Evolutionary conservation across 1,284 basidiomycete species (phyloP).

Genomic region (Phlebopus sp.): DNA sequence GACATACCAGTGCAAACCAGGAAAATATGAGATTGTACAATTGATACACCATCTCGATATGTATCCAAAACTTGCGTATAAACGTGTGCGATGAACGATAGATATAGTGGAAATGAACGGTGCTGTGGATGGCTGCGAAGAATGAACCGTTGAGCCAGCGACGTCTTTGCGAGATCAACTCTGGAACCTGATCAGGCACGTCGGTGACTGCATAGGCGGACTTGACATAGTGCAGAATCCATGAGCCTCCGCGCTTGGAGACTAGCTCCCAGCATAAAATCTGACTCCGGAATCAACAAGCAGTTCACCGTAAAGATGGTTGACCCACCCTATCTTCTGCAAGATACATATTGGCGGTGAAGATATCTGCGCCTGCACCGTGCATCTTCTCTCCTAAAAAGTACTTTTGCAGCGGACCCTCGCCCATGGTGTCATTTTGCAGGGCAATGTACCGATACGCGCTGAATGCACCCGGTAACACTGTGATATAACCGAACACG

Average conservation of each 20-base stretch:
- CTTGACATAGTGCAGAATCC: slow-evolving; percentile 94
- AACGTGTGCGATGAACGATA: slow-evolving; percentile 87
- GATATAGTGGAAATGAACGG: slow-evolving; percentile 89
- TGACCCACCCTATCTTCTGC: slow-evolving; percentile 78
- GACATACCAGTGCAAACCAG: slow-evolving; percentile 82
- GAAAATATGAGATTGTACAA: slow-evolving; percentile 87
- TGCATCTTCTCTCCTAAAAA: slow-evolving; percentile 95
- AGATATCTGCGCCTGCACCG: slow-evolving; percentile 84
- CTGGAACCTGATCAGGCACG: slow-evolving; percentile 85
- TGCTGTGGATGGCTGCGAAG: slow-evolving; percentile 90
- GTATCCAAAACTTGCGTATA: slow-evolving; percentile 89
- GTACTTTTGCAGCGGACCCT: slow-evolving; percentile 91
- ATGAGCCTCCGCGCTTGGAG: slow-evolving; percentile 79
- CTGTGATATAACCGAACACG: slow-evolving; percentile 90
- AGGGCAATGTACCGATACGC: slow-evolving; percentile 91
- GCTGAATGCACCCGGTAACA: slow-evolving; percentile 91
- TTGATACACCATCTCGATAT: slow-evolving; percentile 93
- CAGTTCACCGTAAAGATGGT: background rate
- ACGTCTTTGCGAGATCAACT: slow-evolving; percentile 88
- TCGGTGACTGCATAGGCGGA: slow-evolving; percentile 91
- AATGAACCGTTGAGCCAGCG: slow-evolving; percentile 98
- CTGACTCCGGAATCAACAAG: slow-evolving; percentile 29
- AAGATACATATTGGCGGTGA: slow-evolving; percentile 94
- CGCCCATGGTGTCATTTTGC: slow-evolving; percentile 79
- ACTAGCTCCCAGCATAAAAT: slow-evolving; percentile 96